Evolutionary conservation across 2,329 filamentous ascomycete species (phyloP), one percentile per base, ranked within the genome.

Genomic region (Chrysoporthe cubensis): DNA sequence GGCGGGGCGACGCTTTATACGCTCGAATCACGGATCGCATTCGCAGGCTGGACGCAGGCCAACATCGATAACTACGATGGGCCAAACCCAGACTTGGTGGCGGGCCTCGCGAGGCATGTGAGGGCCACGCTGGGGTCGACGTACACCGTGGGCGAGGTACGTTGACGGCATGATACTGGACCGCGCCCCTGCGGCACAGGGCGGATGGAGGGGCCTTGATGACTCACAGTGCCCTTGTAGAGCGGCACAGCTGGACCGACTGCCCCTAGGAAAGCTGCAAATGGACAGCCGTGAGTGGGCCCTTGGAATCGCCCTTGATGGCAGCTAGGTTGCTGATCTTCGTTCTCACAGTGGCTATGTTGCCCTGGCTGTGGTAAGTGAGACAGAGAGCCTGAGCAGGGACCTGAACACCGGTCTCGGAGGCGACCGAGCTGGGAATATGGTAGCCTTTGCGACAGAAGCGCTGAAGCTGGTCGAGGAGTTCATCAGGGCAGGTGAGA

Each of bases 231-330:
- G 37, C 42, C 14, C 48, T 9, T 44, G 21, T 32, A 60, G 79
- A 87, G 83, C 64, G 88, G 88, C 0, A 90, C 87, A 2, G 88
- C 88, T n/a, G 88, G 88, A 0, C 88, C 88, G 9, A 88, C 85
- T 0, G 86, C 66, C 7, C 13, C 85, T 14, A 88, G 87, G 0
- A 77, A 76, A 40, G 85, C 83, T 57, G 79, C 77, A 70, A 90
- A 89, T 74, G 77, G 88, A 50, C 85, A 80, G 46, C 88, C 87
- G 79, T 85, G 21, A 64, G 68, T 68, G 18, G 18, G 18, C 56
- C 48, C 32, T 43, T 37, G 34, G 18, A 11, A 11, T 4, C 3
- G 34, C 16, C 43, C 14, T 21, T n/a, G 26, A 26, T 26, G 18
- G 4, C n/a, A 21, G n/a, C 32, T 34, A 13, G 18, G 48, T 21